These are phyloP conservation scores for Thelonectria discophora DNA, from an alignment of 2,329 filamentous ascomycete species.

Conservation along the genomic window DNA sequence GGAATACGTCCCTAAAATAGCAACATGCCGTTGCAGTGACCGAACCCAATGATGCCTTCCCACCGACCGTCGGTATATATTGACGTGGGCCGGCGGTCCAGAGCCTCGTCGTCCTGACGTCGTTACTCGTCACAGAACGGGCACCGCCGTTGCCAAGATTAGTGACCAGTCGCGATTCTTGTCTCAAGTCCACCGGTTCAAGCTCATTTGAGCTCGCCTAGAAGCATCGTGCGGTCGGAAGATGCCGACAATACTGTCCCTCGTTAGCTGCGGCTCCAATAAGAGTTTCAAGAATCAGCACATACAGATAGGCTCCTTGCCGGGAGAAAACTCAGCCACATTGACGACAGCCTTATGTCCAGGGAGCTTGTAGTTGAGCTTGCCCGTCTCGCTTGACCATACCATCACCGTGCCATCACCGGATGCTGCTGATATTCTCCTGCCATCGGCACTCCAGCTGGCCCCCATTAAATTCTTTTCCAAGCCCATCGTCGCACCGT, in stretches of 20 bases:
- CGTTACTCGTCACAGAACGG: not conserved
- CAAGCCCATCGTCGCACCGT: slow-evolving; percentile 85
- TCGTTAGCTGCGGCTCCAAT: slow-evolving; percentile 45
- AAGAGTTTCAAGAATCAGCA: not conserved
- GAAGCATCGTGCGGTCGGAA: slow-evolving; percentile 84
- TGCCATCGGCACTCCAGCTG: slow-evolving; percentile 88
- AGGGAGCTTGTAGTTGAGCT: slow-evolving; percentile 91
- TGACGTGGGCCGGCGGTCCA: not conserved
- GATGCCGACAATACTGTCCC: slow-evolving; percentile 83
- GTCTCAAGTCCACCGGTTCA: slow-evolving; percentile 50
- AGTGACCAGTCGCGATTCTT: slow-evolving; percentile 12
- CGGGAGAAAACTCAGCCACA: slow-evolving; percentile 88
- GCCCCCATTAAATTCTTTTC: slow-evolving; percentile 93
- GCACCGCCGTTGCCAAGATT: not conserved
- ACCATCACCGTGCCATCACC: slow-evolving; percentile 91
- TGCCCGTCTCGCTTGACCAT: slow-evolving; percentile 89
- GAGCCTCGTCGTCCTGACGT: slow-evolving; percentile 11
- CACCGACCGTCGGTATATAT: not conserved
- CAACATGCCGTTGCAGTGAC: not conserved
- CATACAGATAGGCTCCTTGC: slow-evolving; percentile 87
- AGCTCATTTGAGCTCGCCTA: slow-evolving; percentile 76
- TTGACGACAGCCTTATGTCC: slow-evolving; percentile 97
- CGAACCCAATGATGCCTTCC: not conserved
- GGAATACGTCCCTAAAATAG: slow-evolving; percentile 4
- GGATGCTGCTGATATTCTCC: slow-evolving; percentile 87